These are phyloP conservation scores for Primulina huaijiensis DNA, from an alignment of 257 asterid species.

Conservation along the genomic window DNA sequence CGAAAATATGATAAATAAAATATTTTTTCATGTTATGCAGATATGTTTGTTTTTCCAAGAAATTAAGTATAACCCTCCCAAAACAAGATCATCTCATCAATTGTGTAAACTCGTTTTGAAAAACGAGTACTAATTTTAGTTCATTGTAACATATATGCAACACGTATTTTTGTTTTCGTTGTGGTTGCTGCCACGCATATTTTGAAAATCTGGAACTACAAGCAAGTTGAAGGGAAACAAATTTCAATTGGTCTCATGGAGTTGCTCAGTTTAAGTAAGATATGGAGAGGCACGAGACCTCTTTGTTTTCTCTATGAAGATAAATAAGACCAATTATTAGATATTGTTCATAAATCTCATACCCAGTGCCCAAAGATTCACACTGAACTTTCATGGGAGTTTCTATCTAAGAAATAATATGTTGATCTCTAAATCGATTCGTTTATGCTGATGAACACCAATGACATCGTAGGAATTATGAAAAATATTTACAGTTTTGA, in stretches of 20 bases:
- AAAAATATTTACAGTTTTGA: background rate
- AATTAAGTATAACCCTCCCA: background rate
- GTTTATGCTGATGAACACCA: background rate
- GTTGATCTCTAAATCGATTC: background rate
- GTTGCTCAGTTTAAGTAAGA: background rate
- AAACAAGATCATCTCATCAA: background rate
- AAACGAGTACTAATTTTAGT: background rate
- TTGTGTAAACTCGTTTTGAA: background rate
- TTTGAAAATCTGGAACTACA: background rate
- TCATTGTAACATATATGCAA: background rate
- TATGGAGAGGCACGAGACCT: background rate
- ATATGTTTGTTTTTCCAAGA: background rate
- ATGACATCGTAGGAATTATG: background rate
- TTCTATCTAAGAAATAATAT: background rate
- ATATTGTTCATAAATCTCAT: background rate
- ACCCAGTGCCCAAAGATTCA: background rate
- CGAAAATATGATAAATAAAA: background rate
- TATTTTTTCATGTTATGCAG: background rate
- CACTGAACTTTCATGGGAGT: background rate
- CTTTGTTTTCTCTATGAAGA: background rate
- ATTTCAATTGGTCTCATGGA: background rate
- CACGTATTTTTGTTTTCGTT: background rate
- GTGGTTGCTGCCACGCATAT: background rate
- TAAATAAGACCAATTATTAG: background rate
- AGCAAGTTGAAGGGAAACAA: background rate